Conservation (phyloP, 2,329 filamentous ascomycete species). For the Hypomyces rosellus region DNA sequence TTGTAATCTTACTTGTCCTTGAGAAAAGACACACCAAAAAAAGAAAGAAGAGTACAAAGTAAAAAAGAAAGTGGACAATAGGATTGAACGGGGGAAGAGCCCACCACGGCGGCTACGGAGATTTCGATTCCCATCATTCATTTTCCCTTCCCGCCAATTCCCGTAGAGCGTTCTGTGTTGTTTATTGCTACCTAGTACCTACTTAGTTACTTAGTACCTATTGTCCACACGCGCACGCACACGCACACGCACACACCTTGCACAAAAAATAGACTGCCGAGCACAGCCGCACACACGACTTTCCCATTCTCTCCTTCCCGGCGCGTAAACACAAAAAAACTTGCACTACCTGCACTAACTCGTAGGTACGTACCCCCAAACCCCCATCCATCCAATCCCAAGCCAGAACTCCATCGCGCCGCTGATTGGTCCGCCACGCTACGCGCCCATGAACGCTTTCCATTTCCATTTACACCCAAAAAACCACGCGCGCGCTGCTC, state of each 20-base stretch:
- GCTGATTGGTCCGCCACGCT: conserved; percentile 5
- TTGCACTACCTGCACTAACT: too few species aligned
- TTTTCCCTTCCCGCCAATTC: neutral
- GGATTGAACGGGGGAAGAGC: neutral
- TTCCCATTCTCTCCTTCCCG: neutral
- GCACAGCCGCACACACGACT: too few species aligned
- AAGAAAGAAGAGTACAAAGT: neutral
- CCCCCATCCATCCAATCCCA: neutral
- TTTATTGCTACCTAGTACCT: too few species aligned
- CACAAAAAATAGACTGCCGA: too few species aligned
- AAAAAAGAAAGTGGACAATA: neutral
- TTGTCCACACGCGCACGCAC: too few species aligned
- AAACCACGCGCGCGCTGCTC: neutral
- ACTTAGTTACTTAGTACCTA: too few species aligned
- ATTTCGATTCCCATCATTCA: conserved; percentile 1
- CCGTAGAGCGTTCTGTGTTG: neutral
- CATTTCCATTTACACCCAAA: too few species aligned
- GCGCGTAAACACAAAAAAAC: neutral
- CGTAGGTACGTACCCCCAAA: neutral
- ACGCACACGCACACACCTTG: too few species aligned
- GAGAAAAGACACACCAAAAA: too few species aligned
- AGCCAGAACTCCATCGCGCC: neutral
- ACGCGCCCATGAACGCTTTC: neutral
- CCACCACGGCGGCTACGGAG: conserved; percentile 11
- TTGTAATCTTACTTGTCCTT: neutral